These are phyloP conservation scores for Rubia yunnanensis DNA, from an alignment of 257 asterid species.

Conservation along the genomic window DNA sequence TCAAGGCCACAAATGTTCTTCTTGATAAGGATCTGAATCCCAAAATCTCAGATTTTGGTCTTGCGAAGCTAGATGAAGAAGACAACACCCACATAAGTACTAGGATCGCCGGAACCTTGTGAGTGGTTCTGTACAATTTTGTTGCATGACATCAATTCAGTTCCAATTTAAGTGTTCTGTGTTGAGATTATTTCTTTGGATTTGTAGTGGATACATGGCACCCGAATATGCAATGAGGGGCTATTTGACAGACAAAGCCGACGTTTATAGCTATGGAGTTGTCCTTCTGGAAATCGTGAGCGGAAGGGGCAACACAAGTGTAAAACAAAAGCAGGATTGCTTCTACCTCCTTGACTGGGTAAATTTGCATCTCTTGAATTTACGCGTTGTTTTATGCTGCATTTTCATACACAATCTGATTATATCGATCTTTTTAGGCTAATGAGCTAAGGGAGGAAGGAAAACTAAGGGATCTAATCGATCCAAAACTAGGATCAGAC, in stretches of 20 bases:
- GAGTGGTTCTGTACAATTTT: constrained; percentile 6
- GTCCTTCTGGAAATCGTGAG: constrained; percentile 33
- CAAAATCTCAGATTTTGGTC: constrained; percentile 79
- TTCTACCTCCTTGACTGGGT: constrained; percentile 1
- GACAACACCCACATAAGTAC: constrained; percentile 82
- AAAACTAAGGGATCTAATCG: constrained; percentile 40
- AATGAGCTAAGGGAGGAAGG: constrained; percentile 33
- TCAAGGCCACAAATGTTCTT: constrained; percentile 73
- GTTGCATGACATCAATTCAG: too few relatives aligned
- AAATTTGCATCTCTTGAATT: neutral
- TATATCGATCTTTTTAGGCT: constrained; percentile 33
- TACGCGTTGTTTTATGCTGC: neutral
- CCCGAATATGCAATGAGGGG: constrained; percentile 40
- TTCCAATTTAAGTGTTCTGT: neutral
- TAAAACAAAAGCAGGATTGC: constrained; percentile 13
- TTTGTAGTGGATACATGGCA: constrained; percentile 37
- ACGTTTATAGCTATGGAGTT: constrained; percentile 35
- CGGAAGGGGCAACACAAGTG: constrained; percentile 20
- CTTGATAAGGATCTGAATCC: constrained; percentile 58
- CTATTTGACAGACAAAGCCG: constrained; percentile 30
- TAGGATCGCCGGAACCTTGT: constrained; percentile 76
- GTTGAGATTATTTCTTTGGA: neutral
- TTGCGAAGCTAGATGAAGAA: constrained; percentile 80
- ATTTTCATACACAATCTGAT: neutral
- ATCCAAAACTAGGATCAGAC: constrained; percentile 35